phyloP scores from a whole-genome alignment of 208 protist species.

The Crithidia thermophila region DNA sequence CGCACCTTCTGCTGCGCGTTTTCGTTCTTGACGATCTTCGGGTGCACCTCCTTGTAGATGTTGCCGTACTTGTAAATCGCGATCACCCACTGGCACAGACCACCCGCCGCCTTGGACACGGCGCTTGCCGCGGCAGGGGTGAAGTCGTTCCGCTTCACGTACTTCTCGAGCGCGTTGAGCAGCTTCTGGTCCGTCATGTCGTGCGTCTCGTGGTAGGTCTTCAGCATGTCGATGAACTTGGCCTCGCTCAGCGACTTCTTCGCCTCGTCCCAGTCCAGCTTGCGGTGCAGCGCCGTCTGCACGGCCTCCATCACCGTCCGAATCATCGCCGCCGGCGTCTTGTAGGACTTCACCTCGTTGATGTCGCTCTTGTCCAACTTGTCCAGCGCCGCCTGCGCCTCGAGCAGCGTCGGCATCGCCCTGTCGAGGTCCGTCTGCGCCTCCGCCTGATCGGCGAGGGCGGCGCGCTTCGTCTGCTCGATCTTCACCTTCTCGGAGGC shows the following conservation, averaged over 20 bases:
- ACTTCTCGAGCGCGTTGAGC: constrained; percentile 96
- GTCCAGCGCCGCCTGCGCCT: constrained; percentile 95
- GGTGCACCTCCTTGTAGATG: constrained; percentile 97
- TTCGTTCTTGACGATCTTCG: constrained; percentile 96
- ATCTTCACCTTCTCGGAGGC: constrained; percentile 96
- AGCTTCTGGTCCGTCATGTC: constrained; percentile 96
- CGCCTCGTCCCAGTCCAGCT: constrained; percentile 95
- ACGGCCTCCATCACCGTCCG: constrained; percentile 97
- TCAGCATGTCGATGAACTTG: constrained; percentile 96
- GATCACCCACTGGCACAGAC: constrained; percentile 98
- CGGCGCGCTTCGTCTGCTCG: constrained; percentile 91
- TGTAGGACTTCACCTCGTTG: constrained; percentile 98
- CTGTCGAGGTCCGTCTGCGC: constrained; percentile 96
- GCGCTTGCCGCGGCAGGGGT: constrained; percentile 84
- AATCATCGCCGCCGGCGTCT: constrained; percentile 95
- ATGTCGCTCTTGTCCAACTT: constrained; percentile 97
- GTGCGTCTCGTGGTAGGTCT: constrained; percentile 96
- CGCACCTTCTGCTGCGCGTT: constrained; percentile 93
- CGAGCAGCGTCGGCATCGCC: constrained; percentile 96
- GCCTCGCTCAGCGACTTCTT: constrained; percentile 97
- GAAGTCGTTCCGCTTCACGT: constrained; percentile 94
- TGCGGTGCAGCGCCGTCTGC: constrained; percentile 95
- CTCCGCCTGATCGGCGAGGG: constrained; percentile 88
- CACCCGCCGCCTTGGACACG: constrained; percentile 96
- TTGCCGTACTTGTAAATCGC: constrained; percentile 98